These are phyloP conservation scores for Vaccinium myrtillus DNA, from an alignment of 148 eudicot species.

Conservation along the genomic window DNA sequence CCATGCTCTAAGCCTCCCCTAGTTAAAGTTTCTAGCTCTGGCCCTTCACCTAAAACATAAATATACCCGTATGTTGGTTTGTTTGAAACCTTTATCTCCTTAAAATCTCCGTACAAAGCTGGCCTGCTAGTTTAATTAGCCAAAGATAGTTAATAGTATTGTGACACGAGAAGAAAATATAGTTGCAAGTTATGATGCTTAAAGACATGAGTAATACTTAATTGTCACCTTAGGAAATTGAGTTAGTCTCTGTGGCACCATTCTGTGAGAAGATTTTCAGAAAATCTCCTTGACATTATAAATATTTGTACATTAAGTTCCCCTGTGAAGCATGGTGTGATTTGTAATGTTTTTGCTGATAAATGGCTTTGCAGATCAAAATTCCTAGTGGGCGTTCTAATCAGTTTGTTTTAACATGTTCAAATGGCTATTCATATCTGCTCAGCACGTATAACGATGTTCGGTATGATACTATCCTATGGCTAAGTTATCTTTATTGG, in stretches of 20 bases:
- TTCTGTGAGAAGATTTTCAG: not conserved
- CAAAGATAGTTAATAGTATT: not conserved
- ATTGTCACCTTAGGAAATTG: not conserved
- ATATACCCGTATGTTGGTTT: not conserved
- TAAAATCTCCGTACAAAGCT: not conserved
- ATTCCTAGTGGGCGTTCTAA: constrained; percentile 80
- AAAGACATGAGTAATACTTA: not conserved
- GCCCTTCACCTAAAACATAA: not conserved
- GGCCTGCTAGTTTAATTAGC: not conserved
- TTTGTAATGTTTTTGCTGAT: not conserved
- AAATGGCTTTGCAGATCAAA: constrained; percentile 55
- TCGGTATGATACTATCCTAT: constrained; percentile 37
- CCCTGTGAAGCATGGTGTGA: not conserved
- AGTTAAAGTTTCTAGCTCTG: not conserved
- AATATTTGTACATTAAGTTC: not conserved
- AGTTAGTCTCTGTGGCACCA: not conserved
- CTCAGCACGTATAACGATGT: constrained; percentile 66
- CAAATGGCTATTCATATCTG: constrained; percentile 79
- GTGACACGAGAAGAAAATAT: not conserved
- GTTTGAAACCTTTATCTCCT: not conserved
- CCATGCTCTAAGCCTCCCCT: not conserved
- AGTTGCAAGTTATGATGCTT: not conserved
- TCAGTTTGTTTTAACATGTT: constrained; percentile 73
- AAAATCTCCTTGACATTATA: not conserved
- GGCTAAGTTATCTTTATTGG: not conserved